Base-by-base conservation (phyloP, 2,329 filamentous ascomycete species). In the Penicillium sp. region DNA sequence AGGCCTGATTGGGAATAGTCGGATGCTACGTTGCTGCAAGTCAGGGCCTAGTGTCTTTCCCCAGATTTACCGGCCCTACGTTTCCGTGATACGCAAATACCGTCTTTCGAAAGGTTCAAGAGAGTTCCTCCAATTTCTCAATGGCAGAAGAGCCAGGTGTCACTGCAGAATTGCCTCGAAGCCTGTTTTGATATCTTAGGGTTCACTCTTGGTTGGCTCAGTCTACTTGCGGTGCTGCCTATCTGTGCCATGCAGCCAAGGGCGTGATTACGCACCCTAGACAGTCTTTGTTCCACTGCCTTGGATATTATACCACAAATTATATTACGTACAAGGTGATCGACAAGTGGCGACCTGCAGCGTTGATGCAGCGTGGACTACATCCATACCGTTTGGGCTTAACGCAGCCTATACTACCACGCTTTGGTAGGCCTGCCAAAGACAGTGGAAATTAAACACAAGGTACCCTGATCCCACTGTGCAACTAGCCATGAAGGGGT, bases 21-120 rank as follows among this genome's bases (percentile, higher is more conserved):
- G n/a, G 37, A 55, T 55, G 37, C 53, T 48, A 55, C 53, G 43
- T 29, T 55, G 41, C 44, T 43, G n/a, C 25, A 51, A 46, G 41
- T 37, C 49, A 37, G 49, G 49, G 42, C 33, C 46, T 44, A 45
- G 49, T 46, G 43, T 23, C 26, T 48, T 55, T 55, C 53, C 53
- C 53, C 53, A 46, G 53, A 55, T 55, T 55, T 51, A 33, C 48
- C 49, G 35, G 43, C 37, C 20, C 48, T 26, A 40, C 41, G 41
- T 44, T 43, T 51, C 44, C 44, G 44, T 48, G 53, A 29, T 46
- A 48, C 33, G 27, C 22, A 27, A 26, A n/a, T 42, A 27, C 40
- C 33, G 26, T 18, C 40, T 49, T 25, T 29, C 40, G 4, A 26
- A 31, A 26, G n/a, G 22, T 29, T 23, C 14, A 22, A 40, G 22